phyloP scores from a whole-genome alignment of 2,329 filamentous ascomycete genomes.

The Emmonsia crescens region DNA sequence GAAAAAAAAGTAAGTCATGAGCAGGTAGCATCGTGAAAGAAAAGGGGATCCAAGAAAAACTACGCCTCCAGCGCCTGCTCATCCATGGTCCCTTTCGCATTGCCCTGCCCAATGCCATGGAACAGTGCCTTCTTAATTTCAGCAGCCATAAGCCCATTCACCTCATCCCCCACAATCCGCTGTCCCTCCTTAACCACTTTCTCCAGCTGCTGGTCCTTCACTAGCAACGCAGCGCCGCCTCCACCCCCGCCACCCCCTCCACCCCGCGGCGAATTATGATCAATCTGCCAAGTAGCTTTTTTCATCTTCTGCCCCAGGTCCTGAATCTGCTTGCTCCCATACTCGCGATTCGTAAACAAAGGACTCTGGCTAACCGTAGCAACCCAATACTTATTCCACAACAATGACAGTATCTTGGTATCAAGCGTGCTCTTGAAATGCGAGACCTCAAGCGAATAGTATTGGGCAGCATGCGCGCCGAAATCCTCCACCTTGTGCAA shows the following conservation, averaged over 20 bases:
- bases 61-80: slow-evolving; percentile 10
- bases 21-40: not conserved
- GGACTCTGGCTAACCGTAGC: slow-evolving; percentile 87
- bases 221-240: slow-evolving; percentile 19
- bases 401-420: slow-evolving; percentile 67
- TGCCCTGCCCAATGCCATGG: slow-evolving; percentile 14
- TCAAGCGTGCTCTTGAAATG: slow-evolving; percentile 94
- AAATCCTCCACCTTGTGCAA: slow-evolving; percentile 94
- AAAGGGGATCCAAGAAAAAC: slow-evolving; percentile 8
- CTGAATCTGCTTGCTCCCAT: slow-evolving; percentile 80
- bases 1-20: not conserved
- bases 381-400: slow-evolving; percentile 92
- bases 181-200: slow-evolving; percentile 47
- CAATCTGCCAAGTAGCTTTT: slow-evolving; percentile 44
- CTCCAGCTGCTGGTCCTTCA: slow-evolving; percentile 38
- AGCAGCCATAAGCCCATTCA: slow-evolving; percentile 35
- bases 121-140: slow-evolving; percentile 45
- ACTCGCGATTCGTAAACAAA: slow-evolving; percentile 84
- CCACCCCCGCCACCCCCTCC: slow-evolving; percentile 11
- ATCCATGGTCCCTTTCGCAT: not conserved
- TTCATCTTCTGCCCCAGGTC: slow-evolving; percentile 76
- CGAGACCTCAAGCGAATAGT: slow-evolving; percentile 83
- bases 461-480: slow-evolving; percentile 78
- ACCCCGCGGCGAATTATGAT: slow-evolving; percentile 17
- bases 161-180: slow-evolving; percentile 47